Evolutionary conservation across 495 filamentous ascomycete genomes (phyloP), one percentile per base, ranked within the genome.

Genomic region (Mytilinidion resinicola): DNA sequence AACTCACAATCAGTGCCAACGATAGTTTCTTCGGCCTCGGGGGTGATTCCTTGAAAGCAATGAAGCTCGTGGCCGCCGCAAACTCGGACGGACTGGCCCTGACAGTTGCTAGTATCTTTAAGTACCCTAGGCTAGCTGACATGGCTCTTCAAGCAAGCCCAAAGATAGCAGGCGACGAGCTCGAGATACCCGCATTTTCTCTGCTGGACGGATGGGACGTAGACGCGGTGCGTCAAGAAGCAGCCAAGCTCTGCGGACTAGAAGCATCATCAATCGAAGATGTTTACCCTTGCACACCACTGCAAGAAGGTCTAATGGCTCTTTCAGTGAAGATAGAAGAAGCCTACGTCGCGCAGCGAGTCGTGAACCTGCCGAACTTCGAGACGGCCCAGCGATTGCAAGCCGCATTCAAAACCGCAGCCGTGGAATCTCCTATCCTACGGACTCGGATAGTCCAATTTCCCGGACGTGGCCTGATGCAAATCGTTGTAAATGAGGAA

Each of bases 371-470:
- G 11, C 44, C 55, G 14, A 30, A 30, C 6, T n/a, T 54, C 9
- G 50, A 56, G 12, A 47, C 17, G 6, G 51, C 59, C 20, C 9
- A 56, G 25, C 39, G 36, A 4, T 55, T 62, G 5, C 6, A 44
- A 39, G 17, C 12, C 5, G 82, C 83, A 4, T 84, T 81, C 69
- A 72, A 80, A 37, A 51, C 57, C 0, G 78, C 78, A 10, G 67
- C 74, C 17, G 57, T 59, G 0, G 73, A 75, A 53, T 76, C 66
- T 39, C 72, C 80, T 9, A 85, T 85, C 36, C 70, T 86, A 7
- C 78, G 84, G 12, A 85, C 81, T 10, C 75, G 82, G 15, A 73
- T 87, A 30, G 78, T 80, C n/a, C 81, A 82, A 49, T 73, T 80
- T 5, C 70, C 75, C 11, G 73, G 72, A 17, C 59, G 42, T 33